A percentile compares a stretch with the other conserved stretches of the same genome.
phyloP scores from a whole-genome alignment of 2,329 filamentous ascomycete genomes.

The Talaromyces islandicus region DNA sequence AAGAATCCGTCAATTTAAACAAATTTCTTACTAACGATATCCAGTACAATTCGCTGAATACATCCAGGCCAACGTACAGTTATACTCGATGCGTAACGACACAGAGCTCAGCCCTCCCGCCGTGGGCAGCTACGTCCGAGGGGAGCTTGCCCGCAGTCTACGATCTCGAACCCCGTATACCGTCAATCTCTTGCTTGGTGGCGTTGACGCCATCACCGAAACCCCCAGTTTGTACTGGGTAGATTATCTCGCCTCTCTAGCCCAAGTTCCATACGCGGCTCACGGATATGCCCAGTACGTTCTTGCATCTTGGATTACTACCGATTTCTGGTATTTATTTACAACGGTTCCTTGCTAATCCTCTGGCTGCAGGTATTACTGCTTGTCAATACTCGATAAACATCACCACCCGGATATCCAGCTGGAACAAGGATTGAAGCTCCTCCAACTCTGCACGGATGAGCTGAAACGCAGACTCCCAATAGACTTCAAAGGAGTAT shows the following conservation, averaged over 20 bases:
- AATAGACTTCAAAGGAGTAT: conserved; percentile 95
- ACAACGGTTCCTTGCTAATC: neutral
- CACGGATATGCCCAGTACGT: conserved; percentile 95
- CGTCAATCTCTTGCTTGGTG: conserved; percentile 91
- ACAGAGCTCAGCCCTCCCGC: conserved; percentile 84
- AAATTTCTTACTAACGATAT: neutral
- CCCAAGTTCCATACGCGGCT: conserved; percentile 86
- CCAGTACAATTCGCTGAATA: conserved; percentile 98
- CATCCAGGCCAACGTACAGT: conserved; percentile 95
- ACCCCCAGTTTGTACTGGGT: conserved; percentile 95
- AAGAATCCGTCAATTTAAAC: neutral
- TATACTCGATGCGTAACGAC: conserved; percentile 98
- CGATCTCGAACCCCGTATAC: conserved; percentile 92
- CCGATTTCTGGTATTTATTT: neutral
- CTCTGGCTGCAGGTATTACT: conserved; percentile 69
- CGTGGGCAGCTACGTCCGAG: conserved; percentile 86
- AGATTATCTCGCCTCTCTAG: conserved; percentile 88
- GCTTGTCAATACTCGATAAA: conserved; percentile 94
- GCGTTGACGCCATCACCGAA: conserved; percentile 84
- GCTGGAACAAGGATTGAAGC: conserved; percentile 82
- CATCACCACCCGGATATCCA: conserved; percentile 94
- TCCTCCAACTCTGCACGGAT: conserved; percentile 90
- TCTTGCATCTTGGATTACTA: neutral
- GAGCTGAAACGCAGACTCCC: conserved; percentile 95
- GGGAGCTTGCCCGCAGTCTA: conserved; percentile 84